Percentiles rank a stretch among this genome's conserved stretches.
phyloP scores from a whole-genome alignment of 768 basidiomycete species.

The Dacryopinax spathularia region DNA sequence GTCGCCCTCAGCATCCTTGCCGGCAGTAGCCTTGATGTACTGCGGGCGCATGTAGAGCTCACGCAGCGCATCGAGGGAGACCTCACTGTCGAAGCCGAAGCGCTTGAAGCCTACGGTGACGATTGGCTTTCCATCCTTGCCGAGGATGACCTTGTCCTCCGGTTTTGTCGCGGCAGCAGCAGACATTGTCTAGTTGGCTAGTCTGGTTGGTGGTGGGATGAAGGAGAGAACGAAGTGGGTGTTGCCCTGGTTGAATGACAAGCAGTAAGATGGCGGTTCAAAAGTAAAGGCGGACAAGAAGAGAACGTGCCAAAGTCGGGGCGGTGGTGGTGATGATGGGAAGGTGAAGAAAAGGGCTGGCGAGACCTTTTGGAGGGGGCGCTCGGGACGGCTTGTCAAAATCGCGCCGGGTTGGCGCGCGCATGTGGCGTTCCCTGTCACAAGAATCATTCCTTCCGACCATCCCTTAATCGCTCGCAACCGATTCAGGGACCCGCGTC shows the following conservation, averaged over 20 bases:
- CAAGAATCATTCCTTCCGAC: no score
- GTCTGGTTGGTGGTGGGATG: slow-evolving; percentile 10
- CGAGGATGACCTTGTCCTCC: slow-evolving; percentile 31
- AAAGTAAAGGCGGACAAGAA: no score
- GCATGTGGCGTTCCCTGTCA: no score
- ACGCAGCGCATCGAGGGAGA: slow-evolving; percentile 63
- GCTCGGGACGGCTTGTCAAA: background rate
- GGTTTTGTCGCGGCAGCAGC: background rate
- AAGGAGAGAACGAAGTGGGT: slow-evolving; percentile 15
- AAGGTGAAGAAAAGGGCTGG: background rate
- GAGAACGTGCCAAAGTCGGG: slow-evolving; percentile 4
- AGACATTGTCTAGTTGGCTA: background rate
- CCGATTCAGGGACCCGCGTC: no score
- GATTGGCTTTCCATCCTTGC: slow-evolving; percentile 63
- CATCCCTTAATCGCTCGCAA: no score
- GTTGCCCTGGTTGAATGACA: no score
- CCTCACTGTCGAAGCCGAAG: slow-evolving; percentile 83
- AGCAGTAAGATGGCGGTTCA: no score
- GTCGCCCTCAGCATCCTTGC: slow-evolving; percentile 23
- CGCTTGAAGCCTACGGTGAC: slow-evolving; percentile 65
- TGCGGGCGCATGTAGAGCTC: slow-evolving; percentile 79
- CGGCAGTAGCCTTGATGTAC: slow-evolving; percentile 39
- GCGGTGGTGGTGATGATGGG: no score
- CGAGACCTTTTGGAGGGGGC: no score
- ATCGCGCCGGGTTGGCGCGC: background rate